Evolutionary conservation across 1,284 basidiomycete genomes (phyloP), one percentile per base, ranked within the genome.

Genomic region (Mycena sp.): DNA sequence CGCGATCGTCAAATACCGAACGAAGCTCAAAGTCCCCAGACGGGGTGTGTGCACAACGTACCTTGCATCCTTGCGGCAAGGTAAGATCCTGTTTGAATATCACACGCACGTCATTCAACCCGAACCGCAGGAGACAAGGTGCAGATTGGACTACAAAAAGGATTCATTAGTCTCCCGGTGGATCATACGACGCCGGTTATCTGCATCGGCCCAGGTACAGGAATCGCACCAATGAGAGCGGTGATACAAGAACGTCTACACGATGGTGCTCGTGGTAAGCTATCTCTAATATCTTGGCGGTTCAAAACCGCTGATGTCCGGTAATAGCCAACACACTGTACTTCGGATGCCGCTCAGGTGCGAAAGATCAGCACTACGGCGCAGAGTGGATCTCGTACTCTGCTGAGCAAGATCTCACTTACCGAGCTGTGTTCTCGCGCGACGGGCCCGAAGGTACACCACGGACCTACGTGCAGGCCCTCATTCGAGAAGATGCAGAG

Each of bases 121-220:
- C n/a, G 16, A 43, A 40, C 25, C 57, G 10, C 43, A 87, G 90
- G 87, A 14, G 81, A 85, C 64, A 76, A 71, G 16, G 69, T 98
- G 3, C 83, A 83, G 4, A 82, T 97, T 19, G 84, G 87, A 1
- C 79, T 97, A 28, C 84, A 87, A 58, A 83, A 84, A 37, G 94
- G 95, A 0, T 83, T 93, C 7, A 81, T 98, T 57, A 80, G 76
- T 30, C 80, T 91, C 2, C 95, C 91, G 0, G 68, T 70, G 0
- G 79, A 85, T 63, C 64, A 72, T 1, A 68, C 73, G 4, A 89
- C 81, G 1, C 94, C 95, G 0, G 80, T 96, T 9, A 88, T 99
- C 49, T 91, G 94, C 67, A 81, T 99, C 32, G 96, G 96, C 0
- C 97, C 97, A 3, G 97, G 97, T 0, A 99, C 96, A 0, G 97